Base-by-base conservation (phyloP, 345 rosid genomes). In the Eucalyptus paniculata region DNA sequence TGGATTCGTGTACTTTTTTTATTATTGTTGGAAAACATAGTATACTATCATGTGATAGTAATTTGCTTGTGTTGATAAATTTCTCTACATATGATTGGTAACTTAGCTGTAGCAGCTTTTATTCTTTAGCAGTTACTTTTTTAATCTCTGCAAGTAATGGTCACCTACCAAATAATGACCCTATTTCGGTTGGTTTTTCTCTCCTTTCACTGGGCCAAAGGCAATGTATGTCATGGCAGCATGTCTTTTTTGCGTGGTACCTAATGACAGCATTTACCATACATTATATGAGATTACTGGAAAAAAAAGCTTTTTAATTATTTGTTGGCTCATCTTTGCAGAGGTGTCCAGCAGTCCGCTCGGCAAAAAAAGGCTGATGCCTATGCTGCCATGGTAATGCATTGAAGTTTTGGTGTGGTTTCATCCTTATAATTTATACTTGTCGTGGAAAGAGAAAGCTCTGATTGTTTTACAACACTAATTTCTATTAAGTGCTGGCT, bases 311-410 rank as follows among this genome's bases (percentile, higher is more conserved):
- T 77, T 77, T 77, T 21, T 40, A 40, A 12, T 40, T 77, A 77
- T 53, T 44, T 53, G 51, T 26, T 69, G 42, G 32, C 32, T 67
- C 23, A 86, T 44, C 89, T 26, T 94, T 93, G 62, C 96, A 97
- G 99, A 97, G 98, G 98, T 88, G 95, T 97, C 17, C 56, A 89
- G 89, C 95, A 93, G 92, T 90, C 94, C 69, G 88, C 94, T 32
- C 93, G 98, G 47, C 95, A 95, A 86, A 94, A 89, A 90, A 91
- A 86, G 51, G 83, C 90, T 6, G 99, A 97, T 92, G 98, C 99
- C 32, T 97, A 94, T 91, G 97, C 99, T 65, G 99, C 99, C 62
- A 93, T 94, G 96, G 99, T 97, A 89, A 86, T 93, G 69, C 62
- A 50, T 67, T 50, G 72, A 69, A 60, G 37, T 53, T 86, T 67